Evolutionary conservation across 2,329 filamentous ascomycete genomes (phyloP).

Genomic region (Emmonsiellopsis sp.): DNA sequence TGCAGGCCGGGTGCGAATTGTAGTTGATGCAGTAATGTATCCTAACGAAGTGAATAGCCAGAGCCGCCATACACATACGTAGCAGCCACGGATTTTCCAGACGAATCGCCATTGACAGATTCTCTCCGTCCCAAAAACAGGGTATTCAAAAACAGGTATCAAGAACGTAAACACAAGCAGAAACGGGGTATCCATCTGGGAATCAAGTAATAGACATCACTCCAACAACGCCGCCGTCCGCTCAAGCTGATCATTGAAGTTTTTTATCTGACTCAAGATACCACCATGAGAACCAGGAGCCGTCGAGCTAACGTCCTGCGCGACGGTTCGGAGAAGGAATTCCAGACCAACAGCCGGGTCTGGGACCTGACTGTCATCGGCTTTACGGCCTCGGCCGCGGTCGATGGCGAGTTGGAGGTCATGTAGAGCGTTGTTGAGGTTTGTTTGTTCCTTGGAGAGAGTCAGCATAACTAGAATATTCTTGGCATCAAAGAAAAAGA

Average conservation of each 20-base stretch:
- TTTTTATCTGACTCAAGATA: constrained; percentile 29
- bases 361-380: constrained; percentile 10
- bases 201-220: not conserved
- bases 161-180: not conserved
- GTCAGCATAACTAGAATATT: constrained; percentile 1
- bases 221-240: constrained; percentile 3
- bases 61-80: no score
- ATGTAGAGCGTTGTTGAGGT: constrained; percentile 33
- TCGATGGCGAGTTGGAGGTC: constrained; percentile 33
- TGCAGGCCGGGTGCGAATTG: no score
- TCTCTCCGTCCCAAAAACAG: not conserved
- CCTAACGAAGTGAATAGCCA: no score
- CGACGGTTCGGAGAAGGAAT: constrained; percentile 33
- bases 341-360: constrained; percentile 26
- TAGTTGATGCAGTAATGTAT: no score
- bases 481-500: not conserved
- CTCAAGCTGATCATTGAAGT: constrained; percentile 36
- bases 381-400: constrained; percentile 21
- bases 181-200: not conserved
- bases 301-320: constrained; percentile 30
- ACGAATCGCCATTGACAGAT: no score
- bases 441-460: constrained; percentile 23
- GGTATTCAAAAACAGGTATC: not conserved
- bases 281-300: constrained; percentile 31
- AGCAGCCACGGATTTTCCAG: no score